Base-by-base conservation (phyloP, 257 asterid species). In the Echium plantagineum region DNA sequence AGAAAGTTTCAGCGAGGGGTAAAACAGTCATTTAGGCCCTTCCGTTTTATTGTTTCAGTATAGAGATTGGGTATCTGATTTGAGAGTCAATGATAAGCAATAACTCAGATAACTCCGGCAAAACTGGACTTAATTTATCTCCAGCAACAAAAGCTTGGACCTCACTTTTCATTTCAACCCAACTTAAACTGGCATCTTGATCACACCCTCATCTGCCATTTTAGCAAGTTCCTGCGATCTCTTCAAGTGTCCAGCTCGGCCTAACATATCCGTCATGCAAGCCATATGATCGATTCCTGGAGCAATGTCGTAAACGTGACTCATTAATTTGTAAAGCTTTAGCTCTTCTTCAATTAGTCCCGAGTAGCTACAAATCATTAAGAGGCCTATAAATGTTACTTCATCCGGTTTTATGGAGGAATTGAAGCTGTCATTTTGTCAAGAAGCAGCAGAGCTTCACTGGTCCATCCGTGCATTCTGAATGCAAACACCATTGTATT, bases 301-400 rank as follows among this genome's bases (percentile, higher is more conserved):
- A 7, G 46, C 21, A 58, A 87, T 55, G 15, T 77, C 74, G 9
- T 82, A 79, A 20, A 35, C 28, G 6, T 68, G 60, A 64, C 66
- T 62, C 96, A 87, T 87, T 48, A 78, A 67, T 65, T 85, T 77
- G 52, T 82, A 83, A 46, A 82, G 62, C 24, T 9, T 17, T 58
- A 77, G 75, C 61, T 87, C 85, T 66, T 69, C 62, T 5, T 76
- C 68, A 31, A 87, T 69, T 52, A 81, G 63, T 3, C 96, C 96
- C 63, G 77, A 74, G 74, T 84, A 94, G 71, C 84, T 87, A 57
- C 96, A 87, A 28, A 85, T 80, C 90, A 87, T 80, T 67, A 87
- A 64, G 28, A 87, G 71, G 28, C 95, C 95, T 46, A 84, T 72
- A 77, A 87, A 87, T 38, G 95, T 84, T 47, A 82, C 90, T 63